Evolutionary conservation across 1,139 yeast species (phyloP), one percentile per base, ranked within the genome.

Genomic region (Taphrina communis): DNA sequence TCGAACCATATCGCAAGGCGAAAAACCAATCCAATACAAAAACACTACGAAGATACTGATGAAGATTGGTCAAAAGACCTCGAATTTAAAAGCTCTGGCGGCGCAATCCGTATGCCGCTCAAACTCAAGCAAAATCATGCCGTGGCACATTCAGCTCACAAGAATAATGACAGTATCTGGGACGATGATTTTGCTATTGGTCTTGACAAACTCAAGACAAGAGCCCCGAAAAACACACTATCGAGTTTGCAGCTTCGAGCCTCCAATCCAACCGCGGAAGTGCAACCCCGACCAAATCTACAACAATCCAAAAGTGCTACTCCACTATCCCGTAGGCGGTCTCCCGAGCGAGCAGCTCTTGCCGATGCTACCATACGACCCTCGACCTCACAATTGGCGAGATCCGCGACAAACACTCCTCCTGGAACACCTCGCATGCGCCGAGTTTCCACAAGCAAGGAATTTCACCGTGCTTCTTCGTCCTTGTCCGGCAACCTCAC

Each of bases 141-240:
- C n/a, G 14, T 25, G 12, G 19, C 55, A 19, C 58, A 25, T 9
- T 6, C 57, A 41, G n/a, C 55, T 25, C 9, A 41, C 46, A 21
- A 60, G 36, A 44, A 25, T 17, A 56, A 31, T 36, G 66, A 50
- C 8, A 70, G 70, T 21, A 51, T 53, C 25, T 72, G 73, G 73
- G 73, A 72, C 46, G 44, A 66, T 12, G 73, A 72, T 41, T 72
- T 72, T 48, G 71, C 21, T 6, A 50, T 8, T 2, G 50, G 60
- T 39, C 12, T 21, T 9, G 41, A 31, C 21, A 36, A 31, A 36
- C 19, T 36, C 9, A 35, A 17, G 44, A 6, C 21, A 17, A 9
- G 35, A 12, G 25, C 21, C 12, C 21, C 44, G 2, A 53, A 36
- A 53, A 35, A 5, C 44, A 17, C 11, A 11, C 21, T 53, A 17